These are phyloP conservation scores for Cystobasidium slooffiae DNA, from an alignment of 1,284 basidiomycete species.

Conservation along the genomic window DNA sequence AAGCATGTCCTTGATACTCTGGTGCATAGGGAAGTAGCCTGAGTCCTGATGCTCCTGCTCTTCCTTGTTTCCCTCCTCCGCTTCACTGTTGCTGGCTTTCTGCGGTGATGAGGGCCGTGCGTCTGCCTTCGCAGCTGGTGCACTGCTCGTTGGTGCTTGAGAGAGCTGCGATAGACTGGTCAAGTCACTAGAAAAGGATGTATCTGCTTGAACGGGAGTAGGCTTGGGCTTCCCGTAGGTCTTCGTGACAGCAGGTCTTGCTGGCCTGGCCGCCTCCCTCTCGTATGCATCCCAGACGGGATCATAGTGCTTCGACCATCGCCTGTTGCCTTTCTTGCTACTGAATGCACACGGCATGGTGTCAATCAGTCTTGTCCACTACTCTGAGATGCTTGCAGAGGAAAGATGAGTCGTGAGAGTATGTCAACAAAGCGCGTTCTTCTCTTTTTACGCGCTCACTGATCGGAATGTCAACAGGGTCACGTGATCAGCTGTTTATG, in stretches of 20 bases:
- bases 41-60: neutral
- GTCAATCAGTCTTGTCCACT: neutral
- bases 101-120: neutral
- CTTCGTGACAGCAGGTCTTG: conserved; percentile 11
- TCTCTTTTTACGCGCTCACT: conserved; percentile 3
- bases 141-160: neutral
- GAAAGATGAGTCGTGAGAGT: neutral
- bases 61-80: neutral
- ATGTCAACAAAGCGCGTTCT: conserved; percentile 2
- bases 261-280: neutral
- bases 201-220: neutral
- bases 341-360: too few relatives aligned
- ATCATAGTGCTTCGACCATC: conserved; percentile 7
- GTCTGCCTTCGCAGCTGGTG: neutral
- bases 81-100: neutral
- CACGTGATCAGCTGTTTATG: too few relatives aligned
- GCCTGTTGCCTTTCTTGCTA: neutral
- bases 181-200: conserved; percentile 32
- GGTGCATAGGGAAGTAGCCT: neutral
- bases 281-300: neutral
- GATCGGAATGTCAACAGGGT: neutral
- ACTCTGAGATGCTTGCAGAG: neutral
- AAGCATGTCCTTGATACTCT: conserved; percentile 1
- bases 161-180: conserved; percentile 35
- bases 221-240: conserved; percentile 39